Evolutionary conservation across 495 filamentous ascomycete species (phyloP).

Genomic region (Aspergillus bridgeri): DNA sequence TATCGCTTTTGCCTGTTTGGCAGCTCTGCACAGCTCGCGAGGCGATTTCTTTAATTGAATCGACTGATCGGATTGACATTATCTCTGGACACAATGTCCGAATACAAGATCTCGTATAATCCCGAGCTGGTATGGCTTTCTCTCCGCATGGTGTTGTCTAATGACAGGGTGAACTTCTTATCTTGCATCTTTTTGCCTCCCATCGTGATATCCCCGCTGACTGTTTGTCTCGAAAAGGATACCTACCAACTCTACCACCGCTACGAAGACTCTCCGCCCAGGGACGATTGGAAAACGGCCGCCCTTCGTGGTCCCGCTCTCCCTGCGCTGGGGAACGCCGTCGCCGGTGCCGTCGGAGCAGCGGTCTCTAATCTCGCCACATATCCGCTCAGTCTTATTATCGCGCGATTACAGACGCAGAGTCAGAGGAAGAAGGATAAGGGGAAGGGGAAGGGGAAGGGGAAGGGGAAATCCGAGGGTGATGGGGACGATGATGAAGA

Average conservation of each 20-base stretch:
- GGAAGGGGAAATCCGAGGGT: conserved; percentile 7
- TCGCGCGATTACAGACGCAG: conserved; percentile 82
- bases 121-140: conserved; percentile 27
- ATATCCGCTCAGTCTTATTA: conserved; percentile 83
- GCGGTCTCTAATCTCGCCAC: conserved; percentile 74
- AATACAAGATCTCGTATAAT: conserved; percentile 33
- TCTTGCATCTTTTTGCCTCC: not conserved
- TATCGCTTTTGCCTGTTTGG: not conserved
- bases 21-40: not conserved
- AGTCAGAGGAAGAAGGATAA: conserved; percentile 10
- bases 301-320: conserved; percentile 52
- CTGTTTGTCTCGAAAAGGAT: conserved; percentile 29
- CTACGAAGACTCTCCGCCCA: conserved; percentile 36
- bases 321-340: conserved; percentile 84
- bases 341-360: conserved; percentile 74
- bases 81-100: conserved; percentile 23
- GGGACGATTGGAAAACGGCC: conserved; percentile 33
- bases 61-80: not conserved
- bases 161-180: not conserved
- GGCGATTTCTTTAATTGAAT: not conserved
- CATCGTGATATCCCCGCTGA: not conserved
- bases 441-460: conserved; percentile 1
- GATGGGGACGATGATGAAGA: conserved; percentile 34
- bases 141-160: not conserved
- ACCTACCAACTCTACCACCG: conserved; percentile 49